phyloP scores from a whole-genome alignment of 495 filamentous ascomycete species.

The Tuber magnatum region DNA sequence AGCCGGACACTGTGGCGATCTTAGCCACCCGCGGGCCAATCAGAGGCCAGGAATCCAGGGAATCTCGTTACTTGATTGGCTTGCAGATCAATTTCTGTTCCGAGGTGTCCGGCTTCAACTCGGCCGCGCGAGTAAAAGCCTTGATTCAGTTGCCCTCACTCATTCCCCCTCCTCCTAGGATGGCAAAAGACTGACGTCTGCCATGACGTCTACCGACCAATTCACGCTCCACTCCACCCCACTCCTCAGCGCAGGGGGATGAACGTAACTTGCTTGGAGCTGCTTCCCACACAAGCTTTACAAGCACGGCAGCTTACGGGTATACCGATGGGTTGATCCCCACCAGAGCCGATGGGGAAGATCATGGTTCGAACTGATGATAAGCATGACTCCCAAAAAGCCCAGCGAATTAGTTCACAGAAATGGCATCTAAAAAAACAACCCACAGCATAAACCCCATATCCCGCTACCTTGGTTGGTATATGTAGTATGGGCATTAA shows the following conservation, averaged over 20 bases:
- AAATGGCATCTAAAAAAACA: background rate
- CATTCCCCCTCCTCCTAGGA: background rate
- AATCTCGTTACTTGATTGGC: no score
- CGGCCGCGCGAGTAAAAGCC: background rate
- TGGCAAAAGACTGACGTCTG: background rate
- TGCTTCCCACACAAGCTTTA: background rate
- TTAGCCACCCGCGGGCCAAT: no score
- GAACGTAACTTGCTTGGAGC: background rate
- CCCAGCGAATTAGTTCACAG: background rate
- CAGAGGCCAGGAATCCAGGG: no score
- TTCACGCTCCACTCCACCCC: background rate
- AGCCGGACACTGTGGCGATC: no score
- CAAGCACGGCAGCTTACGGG: background rate
- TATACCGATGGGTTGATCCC: background rate
- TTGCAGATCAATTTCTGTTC: no score
- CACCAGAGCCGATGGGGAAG: background rate
- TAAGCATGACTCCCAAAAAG: background rate
- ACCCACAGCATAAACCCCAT: background rate
- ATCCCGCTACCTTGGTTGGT: background rate
- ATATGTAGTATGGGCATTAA: background rate
- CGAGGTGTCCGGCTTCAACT: no score
- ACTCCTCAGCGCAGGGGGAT: background rate
- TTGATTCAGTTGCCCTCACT: background rate
- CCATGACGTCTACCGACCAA: background rate
- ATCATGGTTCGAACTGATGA: background rate